Evolutionary conservation across 108 stramenopile genomes (phyloP).

Genomic region (Cylindrotheca fusiformis): DNA sequence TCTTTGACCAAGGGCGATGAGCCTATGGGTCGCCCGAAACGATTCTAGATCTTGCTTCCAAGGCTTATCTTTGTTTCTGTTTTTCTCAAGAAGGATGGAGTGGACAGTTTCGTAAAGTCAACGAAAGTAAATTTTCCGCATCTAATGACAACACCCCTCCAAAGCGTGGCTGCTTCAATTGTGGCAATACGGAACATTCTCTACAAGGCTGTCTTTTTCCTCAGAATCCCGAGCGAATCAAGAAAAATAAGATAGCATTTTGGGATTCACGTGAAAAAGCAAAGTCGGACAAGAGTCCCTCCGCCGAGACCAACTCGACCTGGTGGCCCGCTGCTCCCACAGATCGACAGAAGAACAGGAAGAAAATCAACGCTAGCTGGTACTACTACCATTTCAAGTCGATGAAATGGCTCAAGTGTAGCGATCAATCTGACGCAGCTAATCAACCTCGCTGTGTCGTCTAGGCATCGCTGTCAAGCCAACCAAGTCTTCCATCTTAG

Average conservation of each 20-base stretch:
- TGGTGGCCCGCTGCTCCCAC: neutral
- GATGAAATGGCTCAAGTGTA: neutral
- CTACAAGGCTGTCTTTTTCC: neutral
- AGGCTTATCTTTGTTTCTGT: neutral
- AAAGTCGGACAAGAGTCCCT: neutral
- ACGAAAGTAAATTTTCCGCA: neutral
- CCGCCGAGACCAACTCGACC: neutral
- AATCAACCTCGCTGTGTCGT: neutral
- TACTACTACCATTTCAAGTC: neutral
- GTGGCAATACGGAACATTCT: neutral
- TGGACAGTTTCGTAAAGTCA: conserved; percentile 1
- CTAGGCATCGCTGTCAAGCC: too few species aligned
- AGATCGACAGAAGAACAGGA: too few species aligned
- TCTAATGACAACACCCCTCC: too few species aligned
- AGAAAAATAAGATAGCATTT: neutral
- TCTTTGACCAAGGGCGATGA: neutral
- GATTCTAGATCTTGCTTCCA: conserved; percentile 4
- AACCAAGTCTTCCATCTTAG: too few species aligned
- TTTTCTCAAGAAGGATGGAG: neutral
- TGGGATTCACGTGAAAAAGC: too few species aligned
- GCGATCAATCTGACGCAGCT: neutral
- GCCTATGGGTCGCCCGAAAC: neutral
- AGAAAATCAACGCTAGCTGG: neutral
- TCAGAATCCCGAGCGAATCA: too few species aligned
- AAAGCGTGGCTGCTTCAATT: conserved; percentile 7